Evolutionary conservation across 2,329 filamentous ascomycete species (phyloP).

Genomic region (Penicillium brasilianum): DNA sequence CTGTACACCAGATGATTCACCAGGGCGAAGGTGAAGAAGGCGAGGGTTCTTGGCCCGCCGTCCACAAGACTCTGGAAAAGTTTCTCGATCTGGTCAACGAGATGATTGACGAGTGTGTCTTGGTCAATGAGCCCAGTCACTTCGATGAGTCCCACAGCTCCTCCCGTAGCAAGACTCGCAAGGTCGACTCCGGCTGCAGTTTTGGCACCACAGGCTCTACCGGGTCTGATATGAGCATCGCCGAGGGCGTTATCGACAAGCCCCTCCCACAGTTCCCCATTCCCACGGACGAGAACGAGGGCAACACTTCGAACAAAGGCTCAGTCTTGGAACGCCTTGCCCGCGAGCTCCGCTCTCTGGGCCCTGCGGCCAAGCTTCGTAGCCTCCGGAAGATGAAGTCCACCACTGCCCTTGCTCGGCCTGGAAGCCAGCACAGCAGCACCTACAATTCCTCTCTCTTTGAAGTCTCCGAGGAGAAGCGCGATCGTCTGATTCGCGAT

Average conservation of each 20-base stretch:
- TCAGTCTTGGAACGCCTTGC: slow-evolving; percentile 65
- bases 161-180: slow-evolving; percentile 55
- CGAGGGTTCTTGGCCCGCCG: slow-evolving; percentile 60
- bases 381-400: slow-evolving; percentile 55
- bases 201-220: slow-evolving; percentile 51
- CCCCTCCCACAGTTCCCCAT: slow-evolving; percentile 47
- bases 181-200: slow-evolving; percentile 68
- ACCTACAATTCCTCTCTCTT: slow-evolving; percentile 50
- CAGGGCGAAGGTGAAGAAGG: slow-evolving; percentile 59
- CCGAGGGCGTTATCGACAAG: slow-evolving; percentile 44
- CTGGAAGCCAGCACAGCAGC: slow-evolving; percentile 39
- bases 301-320: slow-evolving; percentile 38
- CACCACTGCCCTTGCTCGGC: slow-evolving; percentile 55
- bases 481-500: slow-evolving; percentile 55
- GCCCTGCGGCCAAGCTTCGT: slow-evolving; percentile 32
- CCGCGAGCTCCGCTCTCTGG: slow-evolving; percentile 60
- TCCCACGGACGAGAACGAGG: slow-evolving; percentile 20
- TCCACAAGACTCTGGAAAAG: slow-evolving; percentile 58
- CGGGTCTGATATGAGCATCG: slow-evolving; percentile 35
- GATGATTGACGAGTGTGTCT: slow-evolving; percentile 64
- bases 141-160: slow-evolving; percentile 36
- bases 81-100: slow-evolving; percentile 64
- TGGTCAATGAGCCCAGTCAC: slow-evolving; percentile 53
- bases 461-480: slow-evolving; percentile 56
- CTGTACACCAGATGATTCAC: slow-evolving; percentile 59